These are phyloP conservation scores for Curvularia spicifera DNA, from an alignment of 2,329 filamentous ascomycete species.

Conservation along the genomic window DNA sequence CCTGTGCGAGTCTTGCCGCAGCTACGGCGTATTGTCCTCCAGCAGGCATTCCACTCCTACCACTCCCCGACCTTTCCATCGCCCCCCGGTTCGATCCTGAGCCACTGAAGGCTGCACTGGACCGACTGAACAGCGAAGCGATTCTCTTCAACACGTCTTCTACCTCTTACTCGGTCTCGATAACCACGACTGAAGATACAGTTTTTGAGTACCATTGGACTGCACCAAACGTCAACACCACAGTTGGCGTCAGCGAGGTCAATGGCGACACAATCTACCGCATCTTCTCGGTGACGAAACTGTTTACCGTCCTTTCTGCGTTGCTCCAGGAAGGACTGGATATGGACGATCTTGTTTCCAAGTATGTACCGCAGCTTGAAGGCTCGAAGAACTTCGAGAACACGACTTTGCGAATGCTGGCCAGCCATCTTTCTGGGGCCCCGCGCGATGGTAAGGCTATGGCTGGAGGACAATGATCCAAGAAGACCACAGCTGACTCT, in stretches of 20 bases:
- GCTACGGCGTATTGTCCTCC: neutral
- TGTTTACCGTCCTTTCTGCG: neutral
- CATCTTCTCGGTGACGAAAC: neutral
- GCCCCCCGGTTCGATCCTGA: slow-evolving; percentile 1
- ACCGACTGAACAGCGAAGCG: neutral
- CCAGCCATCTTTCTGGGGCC: neutral
- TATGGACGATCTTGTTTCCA: neutral
- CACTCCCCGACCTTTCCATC: neutral
- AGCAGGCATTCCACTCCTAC: neutral
- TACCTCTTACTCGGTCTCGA: neutral
- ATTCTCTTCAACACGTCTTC: slow-evolving; percentile 1
- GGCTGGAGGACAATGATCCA: neutral
- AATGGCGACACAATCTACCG: neutral
- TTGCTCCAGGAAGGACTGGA: neutral
- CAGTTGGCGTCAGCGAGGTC: slow-evolving; percentile 1
- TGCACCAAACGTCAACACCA: neutral
- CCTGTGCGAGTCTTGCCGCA: neutral
- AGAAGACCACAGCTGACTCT: neutral
- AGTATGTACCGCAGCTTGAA: slow-evolving; percentile 1
- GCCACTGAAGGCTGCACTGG: slow-evolving; percentile 1
- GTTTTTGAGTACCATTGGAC: slow-evolving; percentile 1
- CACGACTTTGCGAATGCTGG: neutral
- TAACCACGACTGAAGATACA: slow-evolving; percentile 1
- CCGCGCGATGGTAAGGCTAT: slow-evolving; percentile 1
- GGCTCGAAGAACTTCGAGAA: slow-evolving; percentile 1